Evolutionary conservation across 2,329 filamentous ascomycete species (phyloP), one percentile per base, ranked within the genome.

Genomic region (Xylariaceae sp.): DNA sequence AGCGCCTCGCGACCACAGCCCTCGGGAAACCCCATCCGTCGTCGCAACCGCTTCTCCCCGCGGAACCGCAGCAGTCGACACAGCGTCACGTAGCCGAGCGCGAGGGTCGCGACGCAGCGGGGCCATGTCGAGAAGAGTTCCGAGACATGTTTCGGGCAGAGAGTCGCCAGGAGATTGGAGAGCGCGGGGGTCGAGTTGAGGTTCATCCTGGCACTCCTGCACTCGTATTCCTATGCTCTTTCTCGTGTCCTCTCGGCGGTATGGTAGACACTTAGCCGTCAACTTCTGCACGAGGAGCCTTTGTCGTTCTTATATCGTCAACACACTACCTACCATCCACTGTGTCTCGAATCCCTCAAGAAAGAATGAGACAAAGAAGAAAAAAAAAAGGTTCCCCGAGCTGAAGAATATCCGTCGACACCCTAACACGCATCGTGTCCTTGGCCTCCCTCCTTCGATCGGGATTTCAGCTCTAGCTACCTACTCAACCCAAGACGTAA

Each of bases 51-150:
- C 47, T 62, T 60, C 62, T 71, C 69, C 10, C 67, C 65, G 45
- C 67, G 68, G 61, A 64, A 69, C 15, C 71, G 69, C 4, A 72
- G 63, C 1, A 58, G 57, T 13, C 64, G 68, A 56, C 68, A 71
- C n/a, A 72, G 60, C 5, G 56, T 57, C 15, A 64, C 49, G 52
- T 72, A 73, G 30, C 60, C 63, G 0, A 71, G 18, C 5, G 61
- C 57, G 2, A 58, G 57, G 2, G 66, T 57, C 41, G 69, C 13
- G 57, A 64, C 3, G 56, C 63, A 60, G 18, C 58, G 23, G 11
- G 17, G 56, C 30, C 58, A 62, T 66, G 68, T 71, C 17, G 53
- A n/a, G 49, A 48, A 15, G 1, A 56, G 51, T 5, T 54, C 39
- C 10, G 51, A 18, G 9, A 62, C 5, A 9, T 10, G 7, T 3